These are phyloP conservation scores for Cicer yamashitae DNA, from an alignment of 306 rosid genomes.

Conservation along the genomic window DNA sequence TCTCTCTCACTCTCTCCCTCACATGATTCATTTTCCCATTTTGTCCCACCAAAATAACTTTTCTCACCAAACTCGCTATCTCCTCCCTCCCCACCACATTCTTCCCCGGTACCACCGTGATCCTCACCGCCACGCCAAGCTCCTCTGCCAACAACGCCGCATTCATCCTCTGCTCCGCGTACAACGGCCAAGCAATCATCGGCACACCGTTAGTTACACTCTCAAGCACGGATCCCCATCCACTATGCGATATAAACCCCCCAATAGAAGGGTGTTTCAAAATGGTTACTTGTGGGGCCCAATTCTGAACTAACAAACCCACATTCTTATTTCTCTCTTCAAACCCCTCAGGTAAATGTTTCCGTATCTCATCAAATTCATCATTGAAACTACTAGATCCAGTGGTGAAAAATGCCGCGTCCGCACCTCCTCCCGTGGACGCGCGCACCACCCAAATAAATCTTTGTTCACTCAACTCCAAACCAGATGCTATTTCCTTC, in stretches of 20 bases:
- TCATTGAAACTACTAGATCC: background rate
- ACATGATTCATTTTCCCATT: background rate
- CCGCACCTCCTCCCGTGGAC: slow-evolving; percentile 33
- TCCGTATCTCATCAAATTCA: background rate
- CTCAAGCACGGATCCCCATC: slow-evolving; percentile 62
- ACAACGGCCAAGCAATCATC: slow-evolving; percentile 64
- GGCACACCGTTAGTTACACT: slow-evolving; percentile 59
- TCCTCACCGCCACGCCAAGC: slow-evolving; percentile 46
- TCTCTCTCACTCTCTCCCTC: slow-evolving; percentile 40
- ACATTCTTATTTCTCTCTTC: background rate
- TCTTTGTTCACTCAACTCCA: slow-evolving; percentile 63
- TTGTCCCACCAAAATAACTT: slow-evolving; percentile 32
- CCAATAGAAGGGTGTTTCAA: slow-evolving; percentile 54
- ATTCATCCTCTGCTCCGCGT: slow-evolving; percentile 68
- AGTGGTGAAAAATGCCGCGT: slow-evolving; percentile 30
- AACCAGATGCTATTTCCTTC: slow-evolving; percentile 65
- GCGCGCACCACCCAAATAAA: slow-evolving; percentile 76
- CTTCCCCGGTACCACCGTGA: slow-evolving; percentile 37
- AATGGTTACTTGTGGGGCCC: slow-evolving; percentile 60
- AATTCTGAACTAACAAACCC: slow-evolving; percentile 42
- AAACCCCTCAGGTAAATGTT: slow-evolving; percentile 37
- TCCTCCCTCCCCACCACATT: slow-evolving; percentile 53
- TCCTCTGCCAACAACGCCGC: slow-evolving; percentile 57
- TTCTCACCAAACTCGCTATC: slow-evolving; percentile 47
- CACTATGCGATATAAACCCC: slow-evolving; percentile 60